Conservation (phyloP, 371 early-diverging fungal species). For the Mortierella sp. region DNA sequence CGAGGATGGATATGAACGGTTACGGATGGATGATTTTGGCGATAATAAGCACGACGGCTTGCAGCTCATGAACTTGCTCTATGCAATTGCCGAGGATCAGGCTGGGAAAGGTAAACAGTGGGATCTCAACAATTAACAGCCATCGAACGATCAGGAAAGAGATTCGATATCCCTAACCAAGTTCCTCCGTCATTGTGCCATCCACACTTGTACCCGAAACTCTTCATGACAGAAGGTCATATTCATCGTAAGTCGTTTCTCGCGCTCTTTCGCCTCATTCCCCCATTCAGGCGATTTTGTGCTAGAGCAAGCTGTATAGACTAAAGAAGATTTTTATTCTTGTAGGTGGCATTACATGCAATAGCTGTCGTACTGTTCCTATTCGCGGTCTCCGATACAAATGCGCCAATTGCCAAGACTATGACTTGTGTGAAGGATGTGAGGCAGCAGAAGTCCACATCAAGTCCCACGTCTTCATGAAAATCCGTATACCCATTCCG, state of each 20-base stretch:
- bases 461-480: conserved; percentile 88
- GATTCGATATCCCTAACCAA: neutral
- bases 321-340: conserved; percentile 1
- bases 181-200: neutral
- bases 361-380: conserved; percentile 87
- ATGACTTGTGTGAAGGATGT: conserved; percentile 94
- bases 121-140: neutral
- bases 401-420: conserved; percentile 93
- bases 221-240: conserved; percentile 71
- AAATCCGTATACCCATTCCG: conserved; percentile 94
- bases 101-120: conserved; percentile 76
- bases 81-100: conserved; percentile 90
- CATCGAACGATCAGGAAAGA: neutral
- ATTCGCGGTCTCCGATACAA: conserved; percentile 92
- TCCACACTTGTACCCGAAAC: neutral
- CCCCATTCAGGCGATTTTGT: neutral
- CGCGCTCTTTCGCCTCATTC: neutral
- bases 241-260: conserved; percentile 71
- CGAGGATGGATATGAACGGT: conserved; percentile 43
- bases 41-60: conserved; percentile 60
- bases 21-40: conserved; percentile 39
- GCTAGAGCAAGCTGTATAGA: neutral
- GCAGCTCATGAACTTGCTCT: conserved; percentile 79
- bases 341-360: conserved; percentile 89
- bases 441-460: conserved; percentile 84